phyloP scores from a whole-genome alignment of 106 monocot genomes.

The Dioscorea alata region DNA sequence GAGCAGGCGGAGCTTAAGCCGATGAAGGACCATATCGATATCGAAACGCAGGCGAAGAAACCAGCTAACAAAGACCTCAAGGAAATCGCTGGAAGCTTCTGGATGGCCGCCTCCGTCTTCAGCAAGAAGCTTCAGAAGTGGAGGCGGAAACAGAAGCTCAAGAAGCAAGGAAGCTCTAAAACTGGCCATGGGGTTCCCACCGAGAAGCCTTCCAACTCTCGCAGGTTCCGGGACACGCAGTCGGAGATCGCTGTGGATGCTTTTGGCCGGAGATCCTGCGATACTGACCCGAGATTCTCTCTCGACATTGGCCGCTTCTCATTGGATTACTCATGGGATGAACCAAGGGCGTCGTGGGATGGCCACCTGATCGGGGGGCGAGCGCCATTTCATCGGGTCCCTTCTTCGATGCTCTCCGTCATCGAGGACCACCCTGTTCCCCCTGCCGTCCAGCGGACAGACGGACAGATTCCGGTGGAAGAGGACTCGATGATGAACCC shows the following conservation, averaged over 20 bases:
- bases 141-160: constrained; percentile 43
- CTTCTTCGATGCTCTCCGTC: constrained; percentile 58
- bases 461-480: constrained; percentile 85
- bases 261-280: constrained; percentile 63
- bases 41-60: constrained; percentile 19
- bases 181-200: constrained; percentile 2
- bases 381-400: constrained; percentile 36
- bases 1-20: constrained; percentile 10
- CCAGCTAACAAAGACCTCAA: constrained; percentile 9
- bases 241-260: constrained; percentile 48
- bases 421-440: constrained; percentile 43
- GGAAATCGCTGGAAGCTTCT: constrained; percentile 47
- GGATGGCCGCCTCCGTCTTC: constrained; percentile 62
- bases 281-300: constrained; percentile 71
- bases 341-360: constrained; percentile 85
- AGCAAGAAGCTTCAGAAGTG: constrained; percentile 79
- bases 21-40: constrained; percentile 31
- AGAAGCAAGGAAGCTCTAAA: constrained; percentile 15
- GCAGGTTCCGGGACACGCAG: constrained; percentile 35
- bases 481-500: constrained; percentile 46
- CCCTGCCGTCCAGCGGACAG: constrained; percentile 53
- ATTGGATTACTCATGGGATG: constrained; percentile 74
- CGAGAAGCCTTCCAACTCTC: constrained; percentile 11
- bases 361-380: constrained; percentile 45
- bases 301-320: constrained; percentile 64